phyloP scores from a whole-genome alignment of 176 grass and related monocot species.

The Pontederia crassipes region DNA sequence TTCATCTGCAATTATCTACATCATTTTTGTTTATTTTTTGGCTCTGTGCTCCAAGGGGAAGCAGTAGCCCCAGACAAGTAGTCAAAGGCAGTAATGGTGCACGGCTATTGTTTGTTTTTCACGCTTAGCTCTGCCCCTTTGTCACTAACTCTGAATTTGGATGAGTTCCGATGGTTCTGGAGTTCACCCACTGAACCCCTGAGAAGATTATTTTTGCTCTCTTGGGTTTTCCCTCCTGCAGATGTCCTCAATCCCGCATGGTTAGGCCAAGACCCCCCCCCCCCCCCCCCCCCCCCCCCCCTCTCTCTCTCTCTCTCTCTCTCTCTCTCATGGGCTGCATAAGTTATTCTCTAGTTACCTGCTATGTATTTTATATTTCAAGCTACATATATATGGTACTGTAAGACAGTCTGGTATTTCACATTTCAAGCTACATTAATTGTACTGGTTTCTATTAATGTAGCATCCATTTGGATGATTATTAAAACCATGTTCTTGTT shows the following conservation, averaged over 20 bases:
- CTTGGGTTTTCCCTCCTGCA: constrained; percentile 1
- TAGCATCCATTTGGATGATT: too few species aligned
- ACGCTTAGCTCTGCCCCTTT: neutral
- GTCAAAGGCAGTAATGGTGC: neutral
- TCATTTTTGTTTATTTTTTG: constrained; percentile 3
- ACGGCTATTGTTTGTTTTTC: constrained; percentile 19
- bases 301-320: constrained; percentile 1
- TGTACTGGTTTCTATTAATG: too few species aligned
- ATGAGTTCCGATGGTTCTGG: constrained; percentile 6
- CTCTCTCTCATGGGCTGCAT: too few species aligned
- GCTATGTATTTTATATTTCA: too few species aligned
- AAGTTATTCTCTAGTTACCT: too few species aligned
- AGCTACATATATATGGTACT: too few species aligned
- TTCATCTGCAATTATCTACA: neutral
- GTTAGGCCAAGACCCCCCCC: constrained; percentile 10
- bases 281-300: neutral
- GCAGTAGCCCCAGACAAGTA: constrained; percentile 1
- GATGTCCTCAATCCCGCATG: constrained; percentile 1
- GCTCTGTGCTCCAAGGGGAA: constrained; percentile 3
- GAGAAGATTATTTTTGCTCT: constrained; percentile 14
- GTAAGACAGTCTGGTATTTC: too few species aligned
- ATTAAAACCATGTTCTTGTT: too few species aligned
- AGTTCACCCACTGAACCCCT: constrained; percentile 1
- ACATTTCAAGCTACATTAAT: too few species aligned
- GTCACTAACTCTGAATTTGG: neutral